Evolutionary conservation across 768 basidiomycete species (phyloP).

Genomic region (Multifurca ochricompacta): DNA sequence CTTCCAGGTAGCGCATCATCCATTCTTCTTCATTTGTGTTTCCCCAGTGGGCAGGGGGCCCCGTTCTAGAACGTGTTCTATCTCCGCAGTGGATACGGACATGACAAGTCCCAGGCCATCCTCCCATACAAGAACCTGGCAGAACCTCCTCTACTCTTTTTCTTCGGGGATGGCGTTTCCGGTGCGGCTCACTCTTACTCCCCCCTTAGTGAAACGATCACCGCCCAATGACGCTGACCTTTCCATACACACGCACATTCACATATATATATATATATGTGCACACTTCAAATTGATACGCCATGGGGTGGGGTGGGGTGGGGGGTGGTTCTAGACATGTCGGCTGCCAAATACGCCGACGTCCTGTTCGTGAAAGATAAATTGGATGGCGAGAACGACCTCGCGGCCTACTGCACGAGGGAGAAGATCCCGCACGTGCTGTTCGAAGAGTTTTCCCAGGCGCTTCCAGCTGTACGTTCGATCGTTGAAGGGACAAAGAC

Average conservation of each 20-base stretch:
- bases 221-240: background rate
- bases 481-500: constrained; percentile 68
- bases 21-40: too few species aligned
- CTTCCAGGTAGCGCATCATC: constrained; percentile 51
- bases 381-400: constrained; percentile 71
- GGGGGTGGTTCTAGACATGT: constrained; percentile 57
- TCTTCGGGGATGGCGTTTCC: constrained; percentile 97
- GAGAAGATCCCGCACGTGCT: constrained; percentile 74
- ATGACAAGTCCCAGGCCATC: constrained; percentile 95
- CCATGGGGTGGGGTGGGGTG: too few species aligned
- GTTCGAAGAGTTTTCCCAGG: constrained; percentile 64
- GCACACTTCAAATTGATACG: background rate
- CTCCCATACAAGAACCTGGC: constrained; percentile 73
- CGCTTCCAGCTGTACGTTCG: constrained; percentile 49
- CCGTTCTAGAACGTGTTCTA: background rate
- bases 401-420: constrained; percentile 72
- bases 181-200: constrained; percentile 40
- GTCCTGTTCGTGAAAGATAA: constrained; percentile 91
- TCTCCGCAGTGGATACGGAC: constrained; percentile 66
- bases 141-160: constrained; percentile 77
- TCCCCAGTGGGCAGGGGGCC: background rate
- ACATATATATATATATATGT: too few species aligned
- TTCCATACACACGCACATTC: too few species aligned
- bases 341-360: constrained; percentile 88
- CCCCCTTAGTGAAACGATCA: background rate